These are phyloP conservation scores for Claviceps purpurea DNA, from an alignment of 2,329 filamentous ascomycete species.

Conservation along the genomic window DNA sequence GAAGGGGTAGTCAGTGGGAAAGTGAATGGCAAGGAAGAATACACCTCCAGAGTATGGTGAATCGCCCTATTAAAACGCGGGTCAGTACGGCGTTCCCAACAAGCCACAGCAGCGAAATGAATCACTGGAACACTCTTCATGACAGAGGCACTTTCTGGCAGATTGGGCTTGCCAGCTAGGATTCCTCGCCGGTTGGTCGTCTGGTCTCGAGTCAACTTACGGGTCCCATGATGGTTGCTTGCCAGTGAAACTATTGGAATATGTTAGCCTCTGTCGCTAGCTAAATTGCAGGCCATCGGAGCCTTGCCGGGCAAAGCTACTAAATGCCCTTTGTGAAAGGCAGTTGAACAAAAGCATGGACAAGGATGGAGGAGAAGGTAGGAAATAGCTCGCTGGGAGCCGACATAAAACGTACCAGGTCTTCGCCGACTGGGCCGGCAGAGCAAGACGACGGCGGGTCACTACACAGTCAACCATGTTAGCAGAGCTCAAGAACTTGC, in stretches of 20 bases:
- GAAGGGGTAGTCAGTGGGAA: slow-evolving; percentile 99
- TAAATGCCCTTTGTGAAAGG: not conserved
- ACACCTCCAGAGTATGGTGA: slow-evolving; percentile 97
- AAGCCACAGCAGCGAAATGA: not conserved
- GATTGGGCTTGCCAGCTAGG: not conserved
- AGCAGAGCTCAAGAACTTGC: slow-evolving; percentile 7
- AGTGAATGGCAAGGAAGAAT: slow-evolving; percentile 98
- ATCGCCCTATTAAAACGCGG: slow-evolving; percentile 52
- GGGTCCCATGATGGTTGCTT: slow-evolving; percentile 99
- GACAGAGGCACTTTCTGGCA: not conserved
- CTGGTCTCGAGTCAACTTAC: slow-evolving; percentile 42
- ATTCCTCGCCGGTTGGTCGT: not conserved
- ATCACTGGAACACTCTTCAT: not conserved
- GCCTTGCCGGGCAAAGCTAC: not conserved
- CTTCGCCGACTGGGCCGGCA: slow-evolving; percentile 90
- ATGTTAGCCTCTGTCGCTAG: slow-evolving; percentile 10
- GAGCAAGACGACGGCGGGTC: slow-evolving; percentile 98
- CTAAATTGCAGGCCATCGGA: not conserved
- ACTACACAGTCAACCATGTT: slow-evolving; percentile 34
- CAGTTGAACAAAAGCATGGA: not conserved
- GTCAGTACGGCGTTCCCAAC: slow-evolving; percentile 14
- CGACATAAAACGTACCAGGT: slow-evolving; percentile 60
- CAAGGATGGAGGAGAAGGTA: too few relatives aligned
- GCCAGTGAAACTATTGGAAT: slow-evolving; percentile 82
- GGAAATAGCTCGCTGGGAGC: not conserved